Evolutionary conservation across 2,329 filamentous ascomycete genomes (phyloP), one percentile per base, ranked within the genome.

Genomic region (Aspergillus alliaceus): DNA sequence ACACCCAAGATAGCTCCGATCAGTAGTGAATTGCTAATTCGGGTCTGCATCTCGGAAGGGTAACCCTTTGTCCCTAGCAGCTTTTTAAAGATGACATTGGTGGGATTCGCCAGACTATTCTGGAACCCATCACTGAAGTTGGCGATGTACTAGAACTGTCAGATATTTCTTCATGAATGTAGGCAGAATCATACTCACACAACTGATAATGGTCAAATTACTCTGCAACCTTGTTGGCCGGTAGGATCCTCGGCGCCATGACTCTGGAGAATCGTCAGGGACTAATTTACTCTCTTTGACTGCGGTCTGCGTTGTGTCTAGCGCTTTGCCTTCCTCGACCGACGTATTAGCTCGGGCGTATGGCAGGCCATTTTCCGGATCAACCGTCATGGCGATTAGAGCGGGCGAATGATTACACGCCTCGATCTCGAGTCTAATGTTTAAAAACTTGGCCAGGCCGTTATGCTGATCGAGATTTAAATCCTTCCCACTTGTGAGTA

Each of bases 91-190:
- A 72, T 68, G 37, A 72, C 64, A 63, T 72, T 72, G 20, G 69
- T 72, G 2, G 69, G 69, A 35, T 72, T 72, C 11, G 69, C 68
- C 25, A 71, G 59, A 14, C 51, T 57, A 37, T 71, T 71, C 47
- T 71, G 69, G 34, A 66, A 70, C 3, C 68, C 69, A 49, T 71
- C 68, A 44, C 67, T 72, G 63, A 72, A 72, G 44, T 72, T 71
- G 51, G 69, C 69, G 31, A 70, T 66, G 20, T 70, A 69, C 68
- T 66, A 37, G 62, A 44, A 22, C 15, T 29, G 20, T 3, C 24
- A 22, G 27, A 9, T 24, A 12, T 48, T 3, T 37, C 14, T 54
- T 14, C 11, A 7, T 39, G 32, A 25, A 7, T 4, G 9, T 2
- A 18, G 22, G 6, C 44, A 11, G 2, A 12, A 9, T 1, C 4